These are phyloP conservation scores for Flueggea neowawraea DNA, from an alignment of 441 rosid genomes.

Conservation along the genomic window DNA sequence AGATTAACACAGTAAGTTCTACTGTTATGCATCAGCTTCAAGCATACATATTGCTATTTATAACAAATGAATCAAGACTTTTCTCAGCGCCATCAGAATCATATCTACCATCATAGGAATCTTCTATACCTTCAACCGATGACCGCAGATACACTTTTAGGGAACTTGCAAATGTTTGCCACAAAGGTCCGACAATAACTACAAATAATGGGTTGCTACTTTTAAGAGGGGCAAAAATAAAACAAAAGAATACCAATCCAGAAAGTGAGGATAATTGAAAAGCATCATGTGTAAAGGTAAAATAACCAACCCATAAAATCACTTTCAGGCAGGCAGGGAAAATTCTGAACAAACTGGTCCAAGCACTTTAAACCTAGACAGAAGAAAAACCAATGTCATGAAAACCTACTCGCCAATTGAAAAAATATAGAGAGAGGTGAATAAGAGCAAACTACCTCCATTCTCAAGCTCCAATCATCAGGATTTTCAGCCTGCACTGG, in stretches of 20 bases:
- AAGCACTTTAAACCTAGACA: constrained; percentile 84
- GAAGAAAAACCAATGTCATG: constrained; percentile 9
- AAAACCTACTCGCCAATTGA: constrained; percentile 6
- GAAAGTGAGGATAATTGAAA: constrained; percentile 2
- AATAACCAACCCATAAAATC: constrained; percentile 65
- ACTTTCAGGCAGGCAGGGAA: constrained; percentile 60
- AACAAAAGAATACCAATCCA: constrained; percentile 7
- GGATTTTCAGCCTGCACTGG: constrained; percentile 90
- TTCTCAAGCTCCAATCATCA: constrained; percentile 91
- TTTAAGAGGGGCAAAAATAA: constrained; percentile 11
- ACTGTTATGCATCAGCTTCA: neutral
- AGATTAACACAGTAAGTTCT: no score
- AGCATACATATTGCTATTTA: neutral
- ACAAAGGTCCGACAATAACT: constrained; percentile 81
- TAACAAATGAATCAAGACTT: constrained; percentile 87
- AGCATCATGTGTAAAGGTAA: neutral
- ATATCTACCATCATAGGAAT: constrained; percentile 77
- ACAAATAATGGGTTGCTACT: constrained; percentile 21
- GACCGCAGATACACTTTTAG: constrained; percentile 66
- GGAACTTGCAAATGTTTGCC: constrained; percentile 90
- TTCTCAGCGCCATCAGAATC: constrained; percentile 97
- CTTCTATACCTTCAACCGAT: constrained; percentile 77
- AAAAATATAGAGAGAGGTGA: constrained; percentile 12
- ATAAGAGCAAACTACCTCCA: constrained; percentile 61
- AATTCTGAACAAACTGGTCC: constrained; percentile 90